Base-by-base conservation (phyloP, 768 basidiomycete species). In the Pleurotus eryngii region DNA sequence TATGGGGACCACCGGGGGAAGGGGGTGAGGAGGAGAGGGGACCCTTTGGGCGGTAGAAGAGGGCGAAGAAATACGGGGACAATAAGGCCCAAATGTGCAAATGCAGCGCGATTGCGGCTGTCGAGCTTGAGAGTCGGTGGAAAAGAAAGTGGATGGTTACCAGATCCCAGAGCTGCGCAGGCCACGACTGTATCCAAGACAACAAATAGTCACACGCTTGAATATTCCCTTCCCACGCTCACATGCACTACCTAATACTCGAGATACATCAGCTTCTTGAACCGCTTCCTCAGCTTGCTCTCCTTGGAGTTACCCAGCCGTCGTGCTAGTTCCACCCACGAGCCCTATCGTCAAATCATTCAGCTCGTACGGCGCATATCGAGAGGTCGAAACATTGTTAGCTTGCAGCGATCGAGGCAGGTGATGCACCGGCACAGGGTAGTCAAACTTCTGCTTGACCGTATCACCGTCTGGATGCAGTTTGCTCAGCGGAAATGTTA, bases 181-280 rank as follows among this genome's bases (percentile, higher is more conserved):
- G 60, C 58, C 64, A 67, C 30, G 30, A 35, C 30, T 35, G 70
- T 71, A 68, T 76, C 75, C 77, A 78, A 75, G 77, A 72, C 72
- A 77, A 78, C 78, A 64, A 56, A 60, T 60, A 47, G 38, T 22
- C 48, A 30, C 58, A n/a, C 17, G 15, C 47, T n/a, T 48, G 24
- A 24, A 27, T n/a, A 56, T 37, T 42, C 42, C 42, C 6, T 49
- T 49, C 49, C 20, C 53, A 35, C 45, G 37, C 18, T 17, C 55
- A 51, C 55, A 30, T 43, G 27, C 53, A 57, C 55, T 59, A 26
- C 24, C 24, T 45, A 46, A 46, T 45, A 35, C 51, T 78, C 81
- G 69, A 86, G 77, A 68, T 83, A 92, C 92, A 96, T 93, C 71
- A 84, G 85, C 69, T 76, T 70, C 65, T 75, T 76, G 72, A 92